Percentiles rank a stretch among this genome's conserved stretches.
These are phyloP conservation scores for Diaporthe helianthi DNA, from an alignment of 2,329 filamentous ascomycete genomes.

Conservation along the genomic window DNA sequence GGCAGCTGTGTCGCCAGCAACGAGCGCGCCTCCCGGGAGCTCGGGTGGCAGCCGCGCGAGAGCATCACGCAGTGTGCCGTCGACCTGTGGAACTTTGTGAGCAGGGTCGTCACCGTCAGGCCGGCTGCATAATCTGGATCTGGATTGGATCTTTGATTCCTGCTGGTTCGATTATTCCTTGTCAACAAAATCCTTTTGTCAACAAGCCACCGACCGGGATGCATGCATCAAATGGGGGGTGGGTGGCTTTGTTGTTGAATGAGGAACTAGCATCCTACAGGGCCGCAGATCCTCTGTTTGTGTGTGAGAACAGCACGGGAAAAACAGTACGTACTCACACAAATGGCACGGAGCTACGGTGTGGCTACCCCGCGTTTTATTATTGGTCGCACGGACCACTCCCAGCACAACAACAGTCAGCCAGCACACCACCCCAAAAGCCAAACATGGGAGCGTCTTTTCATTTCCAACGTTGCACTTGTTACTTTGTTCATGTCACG, in stretches of 20 bases:
- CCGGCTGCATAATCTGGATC: not conserved
- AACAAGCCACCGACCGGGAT: too few relatives aligned
- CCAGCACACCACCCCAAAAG: not conserved
- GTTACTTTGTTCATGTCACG: not conserved
- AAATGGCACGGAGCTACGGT: not conserved
- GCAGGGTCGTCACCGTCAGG: constrained; percentile 19
- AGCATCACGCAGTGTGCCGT: constrained; percentile 44
- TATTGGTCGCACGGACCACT: not conserved
- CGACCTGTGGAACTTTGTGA: constrained; percentile 46
- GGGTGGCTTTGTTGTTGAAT: too few relatives aligned
- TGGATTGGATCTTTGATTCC: too few relatives aligned
- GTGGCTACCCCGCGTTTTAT: constrained; percentile 9
- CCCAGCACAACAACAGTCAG: not conserved
- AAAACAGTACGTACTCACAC: not conserved
- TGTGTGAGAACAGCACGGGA: too few relatives aligned
- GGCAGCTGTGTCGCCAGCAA: constrained; percentile 52
- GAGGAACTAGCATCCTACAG: not conserved
- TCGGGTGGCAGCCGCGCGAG: constrained; percentile 50
- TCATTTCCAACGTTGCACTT: not conserved
- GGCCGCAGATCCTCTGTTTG: constrained; percentile 5
- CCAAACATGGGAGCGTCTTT: not conserved
- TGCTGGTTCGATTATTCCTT: too few relatives aligned
- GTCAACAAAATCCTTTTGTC: too few relatives aligned
- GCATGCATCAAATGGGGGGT: too few relatives aligned
- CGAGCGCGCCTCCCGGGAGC: constrained; percentile 48